These are phyloP conservation scores for Aspergillaceae sp. DNA, from an alignment of 2,329 filamentous ascomycete species.

Conservation along the genomic window DNA sequence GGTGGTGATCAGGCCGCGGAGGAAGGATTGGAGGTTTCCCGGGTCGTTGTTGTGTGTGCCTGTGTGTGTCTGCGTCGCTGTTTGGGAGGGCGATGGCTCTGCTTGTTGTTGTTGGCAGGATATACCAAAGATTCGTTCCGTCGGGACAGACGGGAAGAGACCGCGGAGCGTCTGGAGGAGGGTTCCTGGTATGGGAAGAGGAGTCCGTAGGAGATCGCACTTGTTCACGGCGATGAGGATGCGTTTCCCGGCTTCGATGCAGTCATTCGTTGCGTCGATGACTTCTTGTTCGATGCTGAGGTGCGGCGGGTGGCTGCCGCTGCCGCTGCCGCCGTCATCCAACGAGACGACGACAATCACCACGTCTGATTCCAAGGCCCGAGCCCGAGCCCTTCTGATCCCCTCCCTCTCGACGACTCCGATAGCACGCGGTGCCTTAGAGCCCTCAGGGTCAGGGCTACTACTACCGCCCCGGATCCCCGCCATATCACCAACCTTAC, in stretches of 20 bases:
- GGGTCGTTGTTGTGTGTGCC: conserved; percentile 38
- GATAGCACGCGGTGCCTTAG: conserved; percentile 32
- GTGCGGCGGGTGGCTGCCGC: conserved; percentile 5
- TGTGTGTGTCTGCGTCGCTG: not conserved
- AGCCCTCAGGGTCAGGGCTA: no score
- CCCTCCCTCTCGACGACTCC: conserved; percentile 80
- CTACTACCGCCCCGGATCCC: conserved; percentile 54
- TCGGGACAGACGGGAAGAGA: conserved; percentile 36
- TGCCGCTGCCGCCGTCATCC: conserved; percentile 38
- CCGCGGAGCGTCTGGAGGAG: conserved; percentile 32
- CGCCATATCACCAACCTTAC: conserved; percentile 91
- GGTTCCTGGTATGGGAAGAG: conserved; percentile 8
- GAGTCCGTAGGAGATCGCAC: conserved; percentile 39
- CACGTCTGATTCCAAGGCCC: conserved; percentile 75
- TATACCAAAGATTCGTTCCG: conserved; percentile 50
- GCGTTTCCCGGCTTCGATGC: conserved; percentile 42
- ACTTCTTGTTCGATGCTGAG: conserved; percentile 49
- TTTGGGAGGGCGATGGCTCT: conserved; percentile 1
- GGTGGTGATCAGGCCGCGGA: conserved; percentile 55
- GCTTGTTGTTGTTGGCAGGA: conserved; percentile 59
- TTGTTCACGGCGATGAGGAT: conserved; percentile 57
- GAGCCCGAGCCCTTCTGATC: conserved; percentile 73
- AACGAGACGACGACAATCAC: conserved; percentile 73
- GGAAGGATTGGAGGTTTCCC: conserved; percentile 61
- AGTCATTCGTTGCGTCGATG: conserved; percentile 43